Evolutionary conservation across 2,329 filamentous ascomycete genomes (phyloP).

Genomic region (Exophiala sideris): DNA sequence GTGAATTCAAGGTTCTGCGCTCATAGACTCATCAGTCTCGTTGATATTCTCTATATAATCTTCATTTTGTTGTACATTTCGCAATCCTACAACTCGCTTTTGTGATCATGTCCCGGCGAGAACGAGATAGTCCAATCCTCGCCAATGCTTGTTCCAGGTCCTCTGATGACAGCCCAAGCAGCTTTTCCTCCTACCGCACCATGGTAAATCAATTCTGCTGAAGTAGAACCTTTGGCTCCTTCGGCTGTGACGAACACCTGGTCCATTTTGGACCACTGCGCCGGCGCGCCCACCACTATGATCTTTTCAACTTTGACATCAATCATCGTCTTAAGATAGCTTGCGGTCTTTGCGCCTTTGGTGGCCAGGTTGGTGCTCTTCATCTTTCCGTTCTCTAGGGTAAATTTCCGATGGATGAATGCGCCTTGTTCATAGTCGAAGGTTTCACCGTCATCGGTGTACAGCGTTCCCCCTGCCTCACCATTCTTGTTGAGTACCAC

Average conservation of each 20-base stretch:
- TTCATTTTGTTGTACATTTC: constrained; percentile 4
- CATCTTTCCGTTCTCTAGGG: constrained; percentile 59
- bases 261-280: constrained; percentile 64
- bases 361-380: constrained; percentile 64
- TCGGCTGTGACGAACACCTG: constrained; percentile 51
- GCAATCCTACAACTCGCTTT: constrained; percentile 22
- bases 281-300: constrained; percentile 74
- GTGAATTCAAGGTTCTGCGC: no score
- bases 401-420: constrained; percentile 82
- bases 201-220: constrained; percentile 61
- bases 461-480: constrained; percentile 76
- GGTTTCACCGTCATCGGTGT: constrained; percentile 89
- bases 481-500: constrained; percentile 66
- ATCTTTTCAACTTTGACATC: constrained; percentile 79
- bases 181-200: constrained; percentile 53
- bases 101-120: constrained; percentile 21
- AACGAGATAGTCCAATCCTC: constrained; percentile 64
- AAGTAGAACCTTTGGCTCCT: constrained; percentile 42
- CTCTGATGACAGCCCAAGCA: constrained; percentile 61
- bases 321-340: constrained; percentile 76
- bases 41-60: background rate
- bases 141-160: constrained; percentile 60
- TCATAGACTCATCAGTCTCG: background rate
- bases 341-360: constrained; percentile 62
- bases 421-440: constrained; percentile 84